Evolutionary conservation across 2,329 filamentous ascomycete genomes (phyloP).

Genomic region (Hansfordia pulvinata): DNA sequence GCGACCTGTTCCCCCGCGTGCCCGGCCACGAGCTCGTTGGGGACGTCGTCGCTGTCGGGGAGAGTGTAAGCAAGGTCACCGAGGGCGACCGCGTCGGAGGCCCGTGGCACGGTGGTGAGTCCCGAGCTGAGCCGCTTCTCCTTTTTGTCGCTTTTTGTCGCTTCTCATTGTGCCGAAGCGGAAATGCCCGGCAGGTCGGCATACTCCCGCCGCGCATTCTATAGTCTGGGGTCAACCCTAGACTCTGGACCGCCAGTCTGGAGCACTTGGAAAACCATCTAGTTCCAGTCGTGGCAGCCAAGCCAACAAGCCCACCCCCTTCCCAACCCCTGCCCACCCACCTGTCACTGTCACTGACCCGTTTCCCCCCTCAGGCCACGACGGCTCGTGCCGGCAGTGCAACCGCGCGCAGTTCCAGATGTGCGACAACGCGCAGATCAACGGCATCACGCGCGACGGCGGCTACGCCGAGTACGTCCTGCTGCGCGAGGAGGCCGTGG

Average conservation of each 20-base stretch:
- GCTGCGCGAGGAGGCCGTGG: too few species aligned
- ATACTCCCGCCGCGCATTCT: too few species aligned
- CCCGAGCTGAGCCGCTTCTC: too few species aligned
- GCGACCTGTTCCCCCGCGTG: slow-evolving; percentile 43
- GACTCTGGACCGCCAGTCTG: too few species aligned
- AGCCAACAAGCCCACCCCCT: neutral
- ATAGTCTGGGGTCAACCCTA: too few species aligned
- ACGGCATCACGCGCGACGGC: slow-evolving; percentile 49
- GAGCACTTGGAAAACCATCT: too few species aligned
- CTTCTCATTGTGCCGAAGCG: too few species aligned
- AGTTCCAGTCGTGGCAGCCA: too few species aligned
- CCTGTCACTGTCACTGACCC: too few species aligned
- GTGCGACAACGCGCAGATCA: slow-evolving; percentile 48
- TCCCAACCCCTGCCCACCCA: neutral
- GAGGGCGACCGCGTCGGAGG: slow-evolving; percentile 55
- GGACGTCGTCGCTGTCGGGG: slow-evolving; percentile 46
- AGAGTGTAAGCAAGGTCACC: slow-evolving; percentile 41
- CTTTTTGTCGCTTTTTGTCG: neutral
- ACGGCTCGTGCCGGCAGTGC: slow-evolving; percentile 48
- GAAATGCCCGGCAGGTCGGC: too few species aligned
- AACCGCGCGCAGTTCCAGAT: slow-evolving; percentile 52
- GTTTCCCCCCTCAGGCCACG: slow-evolving; percentile 36
- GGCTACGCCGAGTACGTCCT: slow-evolving; percentile 44
- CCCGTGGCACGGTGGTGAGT: slow-evolving; percentile 50
- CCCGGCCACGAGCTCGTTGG: slow-evolving; percentile 65